phyloP scores from a whole-genome alignment of 2,329 filamentous ascomycete species.

The Diaporthe ilicicola region DNA sequence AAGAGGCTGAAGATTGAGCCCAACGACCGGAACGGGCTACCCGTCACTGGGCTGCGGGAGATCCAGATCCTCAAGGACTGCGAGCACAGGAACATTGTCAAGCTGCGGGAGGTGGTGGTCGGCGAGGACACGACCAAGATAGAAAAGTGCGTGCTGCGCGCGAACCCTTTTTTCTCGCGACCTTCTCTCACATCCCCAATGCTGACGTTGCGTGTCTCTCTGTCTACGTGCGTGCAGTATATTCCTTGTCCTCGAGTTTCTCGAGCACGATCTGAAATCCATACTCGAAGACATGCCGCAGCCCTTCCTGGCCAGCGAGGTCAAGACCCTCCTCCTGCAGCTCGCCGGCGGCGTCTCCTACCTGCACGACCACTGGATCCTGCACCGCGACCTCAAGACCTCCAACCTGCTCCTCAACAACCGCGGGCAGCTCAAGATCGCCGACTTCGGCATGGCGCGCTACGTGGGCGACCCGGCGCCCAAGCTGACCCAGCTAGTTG shows the following conservation, averaged over 20 bases:
- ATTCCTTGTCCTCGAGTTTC: constrained; percentile 95
- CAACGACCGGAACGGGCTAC: constrained; percentile 77
- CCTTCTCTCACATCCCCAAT: neutral
- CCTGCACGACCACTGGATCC: constrained; percentile 88
- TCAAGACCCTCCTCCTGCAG: constrained; percentile 89
- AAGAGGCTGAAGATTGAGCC: constrained; percentile 93
- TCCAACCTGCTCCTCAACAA: constrained; percentile 96
- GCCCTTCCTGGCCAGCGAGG: constrained; percentile 90
- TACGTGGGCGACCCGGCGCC: constrained; percentile 82
- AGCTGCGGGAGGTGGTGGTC: constrained; percentile 83
- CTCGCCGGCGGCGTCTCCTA: constrained; percentile 82
- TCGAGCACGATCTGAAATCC: constrained; percentile 95
- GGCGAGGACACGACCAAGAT: constrained; percentile 66
- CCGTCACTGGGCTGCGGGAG: constrained; percentile 91
- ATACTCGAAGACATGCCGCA: constrained; percentile 94
- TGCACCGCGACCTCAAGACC: constrained; percentile 93
- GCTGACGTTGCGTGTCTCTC: constrained; percentile 44
- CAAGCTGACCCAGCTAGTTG: constrained; percentile 89
- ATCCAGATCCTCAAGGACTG: constrained; percentile 90
- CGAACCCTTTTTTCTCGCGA: neutral
- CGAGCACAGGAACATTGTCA: constrained; percentile 83
- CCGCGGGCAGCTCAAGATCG: constrained; percentile 91
- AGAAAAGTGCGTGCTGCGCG: constrained; percentile 56
- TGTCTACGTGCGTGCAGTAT: constrained; percentile 63
- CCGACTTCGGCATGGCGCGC: constrained; percentile 97